A percentile compares a stretch with the other conserved stretches of the same genome.
Conservation (phyloP, 2,329 filamentous ascomycete genomes). For the Fusarium dlaminii region DNA sequence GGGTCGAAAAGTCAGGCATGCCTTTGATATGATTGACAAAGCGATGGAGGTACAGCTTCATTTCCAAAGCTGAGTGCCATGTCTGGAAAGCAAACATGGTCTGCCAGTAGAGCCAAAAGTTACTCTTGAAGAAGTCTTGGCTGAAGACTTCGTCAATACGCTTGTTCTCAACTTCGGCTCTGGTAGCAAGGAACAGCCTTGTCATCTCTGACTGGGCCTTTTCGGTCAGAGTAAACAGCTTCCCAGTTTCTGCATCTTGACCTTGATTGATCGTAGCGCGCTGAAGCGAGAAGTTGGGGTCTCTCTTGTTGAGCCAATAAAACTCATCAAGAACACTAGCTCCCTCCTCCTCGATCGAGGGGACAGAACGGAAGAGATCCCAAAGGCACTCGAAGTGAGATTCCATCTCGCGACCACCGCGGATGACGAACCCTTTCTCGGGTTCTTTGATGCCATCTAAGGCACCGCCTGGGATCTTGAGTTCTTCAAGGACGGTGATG, state of each 20-base stretch:
- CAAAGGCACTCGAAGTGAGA: constrained; percentile 3
- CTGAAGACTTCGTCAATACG: background rate
- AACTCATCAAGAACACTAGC: background rate
- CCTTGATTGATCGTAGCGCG: background rate
- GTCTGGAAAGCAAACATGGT: constrained; percentile 6
- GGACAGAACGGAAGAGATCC: constrained; percentile 1
- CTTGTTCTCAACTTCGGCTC: background rate
- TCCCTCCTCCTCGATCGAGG: background rate
- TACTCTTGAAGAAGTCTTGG: background rate
- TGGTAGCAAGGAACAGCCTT: background rate
- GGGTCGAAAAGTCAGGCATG: constrained; percentile 1
- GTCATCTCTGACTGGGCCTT: background rate
- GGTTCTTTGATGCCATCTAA: background rate
- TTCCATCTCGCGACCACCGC: background rate
- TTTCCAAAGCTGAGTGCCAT: background rate
- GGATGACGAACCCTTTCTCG: background rate
- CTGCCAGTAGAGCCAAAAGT: constrained; percentile 7
- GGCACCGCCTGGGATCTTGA: background rate
- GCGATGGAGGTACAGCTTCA: background rate
- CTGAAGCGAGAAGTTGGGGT: background rate
- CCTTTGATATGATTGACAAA: constrained; percentile 5
- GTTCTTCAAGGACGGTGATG: constrained; percentile 3
- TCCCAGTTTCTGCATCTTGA: background rate
- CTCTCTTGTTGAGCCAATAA: constrained; percentile 2
- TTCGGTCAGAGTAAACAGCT: background rate